Conservation (phyloP, 192 early-diverging fungal species). For the Entophlyctis helioformis region DNA sequence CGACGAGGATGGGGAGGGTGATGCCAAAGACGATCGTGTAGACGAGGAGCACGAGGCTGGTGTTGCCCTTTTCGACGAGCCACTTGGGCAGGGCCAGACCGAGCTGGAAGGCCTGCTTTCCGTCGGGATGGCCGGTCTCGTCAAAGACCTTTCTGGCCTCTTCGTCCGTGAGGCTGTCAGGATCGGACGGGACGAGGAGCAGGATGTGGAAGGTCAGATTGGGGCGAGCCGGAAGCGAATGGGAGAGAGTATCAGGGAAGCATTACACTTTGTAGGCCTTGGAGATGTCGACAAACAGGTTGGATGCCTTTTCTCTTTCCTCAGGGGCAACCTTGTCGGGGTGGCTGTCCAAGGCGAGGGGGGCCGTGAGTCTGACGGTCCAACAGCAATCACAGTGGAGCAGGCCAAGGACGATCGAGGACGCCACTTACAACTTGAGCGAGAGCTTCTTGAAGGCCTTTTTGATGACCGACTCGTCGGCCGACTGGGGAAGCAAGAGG, state of each 20-base stretch:
- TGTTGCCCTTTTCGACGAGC: slow-evolving; percentile 78
- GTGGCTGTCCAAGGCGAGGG: slow-evolving; percentile 8
- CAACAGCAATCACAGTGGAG: too few species aligned
- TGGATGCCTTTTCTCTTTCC: slow-evolving; percentile 54
- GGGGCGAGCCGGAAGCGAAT: background rate
- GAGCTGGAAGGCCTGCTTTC: slow-evolving; percentile 81
- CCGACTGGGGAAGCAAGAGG: slow-evolving; percentile 7
- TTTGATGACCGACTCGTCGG: slow-evolving; percentile 45
- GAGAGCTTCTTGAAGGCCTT: slow-evolving; percentile 59
- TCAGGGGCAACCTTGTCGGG: slow-evolving; percentile 56
- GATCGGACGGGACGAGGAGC: too few species aligned
- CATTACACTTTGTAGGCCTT: slow-evolving; percentile 86
- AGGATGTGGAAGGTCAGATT: too few species aligned
- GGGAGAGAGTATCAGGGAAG: background rate
- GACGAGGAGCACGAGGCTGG: slow-evolving; percentile 56
- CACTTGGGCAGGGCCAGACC: slow-evolving; percentile 89
- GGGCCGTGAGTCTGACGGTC: too few species aligned
- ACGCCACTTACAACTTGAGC: slow-evolving; percentile 29
- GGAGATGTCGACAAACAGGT: slow-evolving; percentile 72
- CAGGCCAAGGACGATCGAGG: background rate
- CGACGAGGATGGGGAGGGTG: slow-evolving; percentile 74
- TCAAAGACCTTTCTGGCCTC: slow-evolving; percentile 83
- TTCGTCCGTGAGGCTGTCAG: slow-evolving; percentile 80
- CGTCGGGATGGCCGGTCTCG: slow-evolving; percentile 95
- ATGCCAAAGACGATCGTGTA: slow-evolving; percentile 86